Evolutionary conservation across 805 yeast genomes (phyloP), one percentile per base, ranked within the genome.

Genomic region (Metschnikowia anglica): DNA sequence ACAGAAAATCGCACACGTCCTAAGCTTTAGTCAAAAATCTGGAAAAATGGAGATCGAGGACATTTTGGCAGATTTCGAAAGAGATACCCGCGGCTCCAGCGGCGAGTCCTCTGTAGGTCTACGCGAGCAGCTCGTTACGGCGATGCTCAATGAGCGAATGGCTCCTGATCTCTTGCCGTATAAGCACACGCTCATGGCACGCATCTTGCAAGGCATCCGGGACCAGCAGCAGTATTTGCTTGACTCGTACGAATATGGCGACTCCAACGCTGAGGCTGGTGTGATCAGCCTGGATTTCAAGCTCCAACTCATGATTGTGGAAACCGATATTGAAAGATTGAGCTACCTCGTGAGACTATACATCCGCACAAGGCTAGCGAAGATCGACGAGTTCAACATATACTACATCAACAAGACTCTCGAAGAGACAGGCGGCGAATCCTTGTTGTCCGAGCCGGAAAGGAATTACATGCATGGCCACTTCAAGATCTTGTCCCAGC

Each of bases 321-420:
- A 93, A 58, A 84, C 95, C 11, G 98, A 93, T 53, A 74, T 93
- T 18, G 98, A 93, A 55, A 69, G 99, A 43, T 77, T 88, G 23
- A 88, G 83, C 54, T 93, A 83, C 59, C 63, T 91, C 26, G 71
- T 90, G n/a, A 67, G 97, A 39, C 76, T 88, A 11, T 91, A 88
- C 60, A 68, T 90, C 25, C 74, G 99, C 48, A 77, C 91, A 5
- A 71, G 99, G 44, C 62, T 89, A 43, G 66, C 70, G 47, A 90
- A 86, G 62, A 77, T 93, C 36, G 97, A 89, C 65, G 74, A 73
- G 48, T 82, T 67, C 61, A 72, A 88, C 19, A 66, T 85, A 4
- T 80, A 68, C 55, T 79, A 88, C 47, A 71, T 80, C 45, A 74
- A 68, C 19, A 47, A 46, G 34, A 38, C 46, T 6, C 41, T 48